Percentiles rank a stretch among this genome's conserved stretches.
phyloP scores from a whole-genome alignment of 2,329 filamentous ascomycete genomes.

The Furcasterigmium sp. region DNA sequence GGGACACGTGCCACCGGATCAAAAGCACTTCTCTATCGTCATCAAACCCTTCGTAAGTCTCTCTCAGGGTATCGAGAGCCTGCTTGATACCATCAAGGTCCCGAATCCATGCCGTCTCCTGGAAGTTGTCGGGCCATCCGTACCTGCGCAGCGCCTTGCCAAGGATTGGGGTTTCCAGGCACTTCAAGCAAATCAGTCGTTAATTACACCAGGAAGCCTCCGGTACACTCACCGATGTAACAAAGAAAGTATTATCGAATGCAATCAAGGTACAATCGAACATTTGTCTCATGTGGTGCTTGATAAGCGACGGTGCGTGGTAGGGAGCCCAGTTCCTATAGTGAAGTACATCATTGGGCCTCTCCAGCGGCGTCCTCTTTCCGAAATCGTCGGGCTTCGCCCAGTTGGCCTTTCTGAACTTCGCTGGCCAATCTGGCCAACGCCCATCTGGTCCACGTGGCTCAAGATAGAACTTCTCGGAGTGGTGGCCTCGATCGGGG shows the following conservation, averaged over 20 bases:
- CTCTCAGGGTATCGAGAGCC: background rate
- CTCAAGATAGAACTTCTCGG: background rate
- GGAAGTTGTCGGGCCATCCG: constrained; percentile 5
- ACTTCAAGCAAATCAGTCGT: background rate
- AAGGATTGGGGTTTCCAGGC: constrained; percentile 1
- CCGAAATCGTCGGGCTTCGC: too few species aligned
- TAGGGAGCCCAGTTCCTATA: constrained; percentile 8
- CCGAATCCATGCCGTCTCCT: constrained; percentile 5
- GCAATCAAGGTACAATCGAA: constrained; percentile 1
- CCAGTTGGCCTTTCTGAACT: too few species aligned
- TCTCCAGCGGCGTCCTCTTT: background rate
- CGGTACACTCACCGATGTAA: constrained; percentile 3
- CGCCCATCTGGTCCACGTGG: too few species aligned
- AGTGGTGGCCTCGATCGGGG: background rate
- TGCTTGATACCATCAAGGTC: constrained; percentile 3
- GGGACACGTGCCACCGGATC: background rate
- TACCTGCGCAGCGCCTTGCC: constrained; percentile 3
- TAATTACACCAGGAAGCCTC: too few species aligned
- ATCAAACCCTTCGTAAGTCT: constrained; percentile 1
- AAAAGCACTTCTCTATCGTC: constrained; percentile 2
- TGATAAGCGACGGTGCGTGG: constrained; percentile 4
- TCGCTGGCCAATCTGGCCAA: too few species aligned
- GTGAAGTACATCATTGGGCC: constrained; percentile 1
- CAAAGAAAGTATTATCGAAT: constrained; percentile 2
- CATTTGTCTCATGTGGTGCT: background rate